Percentiles rank a stretch among this genome's conserved stretches.
phyloP scores from a whole-genome alignment of 2,329 filamentous ascomycete species.

The Volutella citrinella region DNA sequence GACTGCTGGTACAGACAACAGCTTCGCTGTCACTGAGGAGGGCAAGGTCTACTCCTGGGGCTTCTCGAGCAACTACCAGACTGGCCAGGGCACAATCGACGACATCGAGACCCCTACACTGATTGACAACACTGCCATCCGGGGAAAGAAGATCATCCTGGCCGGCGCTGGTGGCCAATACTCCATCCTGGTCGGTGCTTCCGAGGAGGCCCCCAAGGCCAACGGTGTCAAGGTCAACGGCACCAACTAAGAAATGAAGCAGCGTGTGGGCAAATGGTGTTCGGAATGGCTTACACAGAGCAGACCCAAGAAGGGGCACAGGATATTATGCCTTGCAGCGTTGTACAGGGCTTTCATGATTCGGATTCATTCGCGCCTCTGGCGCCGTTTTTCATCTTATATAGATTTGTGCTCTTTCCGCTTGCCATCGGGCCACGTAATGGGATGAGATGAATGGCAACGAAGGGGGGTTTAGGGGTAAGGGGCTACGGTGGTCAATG shows the following conservation, averaged over 20 bases:
- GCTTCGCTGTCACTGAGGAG: conserved; percentile 65
- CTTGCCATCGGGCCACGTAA: too few species aligned
- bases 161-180: conserved; percentile 90
- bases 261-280: too few species aligned
- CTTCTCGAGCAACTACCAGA: conserved; percentile 77
- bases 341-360: too few species aligned
- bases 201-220: conserved; percentile 26
- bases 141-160: conserved; percentile 69
- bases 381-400: too few species aligned
- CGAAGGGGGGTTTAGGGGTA: too few species aligned
- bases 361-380: too few species aligned
- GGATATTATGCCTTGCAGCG: too few species aligned
- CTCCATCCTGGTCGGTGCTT: conserved; percentile 56
- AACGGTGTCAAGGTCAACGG: conserved; percentile 30
- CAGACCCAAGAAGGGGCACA: too few species aligned
- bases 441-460: too few species aligned
- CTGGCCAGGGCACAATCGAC: conserved; percentile 72
- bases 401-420: too few species aligned
- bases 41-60: conserved; percentile 78
- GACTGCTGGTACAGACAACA: conserved; percentile 69
- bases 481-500: too few species aligned
- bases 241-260: not conserved
- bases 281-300: too few species aligned
- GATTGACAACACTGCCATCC: conserved; percentile 81
- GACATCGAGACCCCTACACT: conserved; percentile 74